Conservation (phyloP, 116 monocot species). For the Papilionanthe hybrid region DNA sequence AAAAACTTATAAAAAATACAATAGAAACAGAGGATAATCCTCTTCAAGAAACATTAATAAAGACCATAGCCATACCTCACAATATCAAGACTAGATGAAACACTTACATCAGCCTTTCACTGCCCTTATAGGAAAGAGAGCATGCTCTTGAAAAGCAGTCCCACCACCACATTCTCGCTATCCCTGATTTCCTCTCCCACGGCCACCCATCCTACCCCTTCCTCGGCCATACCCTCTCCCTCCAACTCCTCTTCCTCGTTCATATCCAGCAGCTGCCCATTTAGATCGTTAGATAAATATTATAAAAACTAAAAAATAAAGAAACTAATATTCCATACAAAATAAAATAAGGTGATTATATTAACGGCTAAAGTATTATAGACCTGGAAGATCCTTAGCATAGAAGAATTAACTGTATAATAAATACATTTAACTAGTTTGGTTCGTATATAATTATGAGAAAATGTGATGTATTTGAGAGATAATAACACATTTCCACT, state of each 20-base stretch:
- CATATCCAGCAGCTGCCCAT: slow-evolving; percentile 48
- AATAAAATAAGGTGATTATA: too few relatives aligned
- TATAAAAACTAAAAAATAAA: neutral
- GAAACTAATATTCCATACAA: neutral
- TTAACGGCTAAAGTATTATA: too few relatives aligned
- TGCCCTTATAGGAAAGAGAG: slow-evolving; percentile 1
- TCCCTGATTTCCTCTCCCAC: slow-evolving; percentile 26
- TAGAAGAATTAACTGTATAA: too few relatives aligned
- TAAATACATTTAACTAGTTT: too few relatives aligned
- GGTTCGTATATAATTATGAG: too few relatives aligned
- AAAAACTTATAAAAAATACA: neutral
- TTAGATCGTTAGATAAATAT: neutral
- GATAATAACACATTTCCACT: too few relatives aligned
- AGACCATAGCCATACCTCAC: too few relatives aligned
- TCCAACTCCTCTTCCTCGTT: slow-evolving; percentile 31
- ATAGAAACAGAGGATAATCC: neutral
- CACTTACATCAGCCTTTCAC: neutral
- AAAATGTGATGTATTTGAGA: too few relatives aligned
- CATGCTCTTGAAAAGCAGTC: slow-evolving; percentile 6
- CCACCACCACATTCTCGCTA: slow-evolving; percentile 10
- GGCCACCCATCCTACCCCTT: slow-evolving; percentile 41
- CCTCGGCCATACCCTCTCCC: slow-evolving; percentile 42
- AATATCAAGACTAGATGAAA: too few relatives aligned
- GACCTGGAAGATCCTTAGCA: too few relatives aligned
- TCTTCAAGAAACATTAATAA: neutral